Base-by-base conservation (phyloP, 352 stramenopile genomes). In the Globisporangium recalcitrans region DNA sequence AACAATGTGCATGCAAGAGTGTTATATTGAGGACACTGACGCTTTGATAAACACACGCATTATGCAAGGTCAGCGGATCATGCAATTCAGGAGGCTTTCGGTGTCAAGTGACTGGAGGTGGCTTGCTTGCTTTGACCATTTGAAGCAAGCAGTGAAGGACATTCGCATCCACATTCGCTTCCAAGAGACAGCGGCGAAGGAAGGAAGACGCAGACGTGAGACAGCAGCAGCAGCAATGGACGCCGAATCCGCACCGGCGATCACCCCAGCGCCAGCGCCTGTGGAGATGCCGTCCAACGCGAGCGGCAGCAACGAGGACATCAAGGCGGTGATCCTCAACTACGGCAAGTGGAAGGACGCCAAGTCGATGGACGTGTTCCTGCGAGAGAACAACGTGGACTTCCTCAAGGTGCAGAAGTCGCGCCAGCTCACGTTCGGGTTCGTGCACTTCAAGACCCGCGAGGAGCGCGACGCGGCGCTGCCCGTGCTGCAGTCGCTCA, bases 281-380 rank as follows among this genome's bases (percentile, higher is more conserved):
- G 38, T 21, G 16, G 16, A 24, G 22, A 38, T 32, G 13, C 26
- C 57, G 27, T 62, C 52, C 52, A 72, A 42, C 34, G 29, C 40
- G 46, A 38, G 22, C 54, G 71, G 68, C 26, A 69, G 72, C 65
- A 73, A 85, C 26, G 78, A 88, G 31, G 80, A 92, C 32, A 67
- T 80, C 52, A 95, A 95, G 70, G 64, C 88, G 52, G 91, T 95
- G 69, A 76, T 95, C 63, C 81, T 95, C 69, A 95, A 95, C 71
- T 95, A 91, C 58, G 86, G 84, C 73, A 90, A 92, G 73, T 95
- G 84, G 84, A 90, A 89, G 61, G 80, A 90, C 47, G 73, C 80
- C 16, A 89, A 88, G 63, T 68, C 36, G 48, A 69, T 95, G 66
- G 81, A 77, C 44, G 54, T 75, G 19, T 56, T 93, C 31, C 70